These are phyloP conservation scores for Pulveroboletus ravenelii DNA, from an alignment of 768 basidiomycete genomes.

Conservation along the genomic window DNA sequence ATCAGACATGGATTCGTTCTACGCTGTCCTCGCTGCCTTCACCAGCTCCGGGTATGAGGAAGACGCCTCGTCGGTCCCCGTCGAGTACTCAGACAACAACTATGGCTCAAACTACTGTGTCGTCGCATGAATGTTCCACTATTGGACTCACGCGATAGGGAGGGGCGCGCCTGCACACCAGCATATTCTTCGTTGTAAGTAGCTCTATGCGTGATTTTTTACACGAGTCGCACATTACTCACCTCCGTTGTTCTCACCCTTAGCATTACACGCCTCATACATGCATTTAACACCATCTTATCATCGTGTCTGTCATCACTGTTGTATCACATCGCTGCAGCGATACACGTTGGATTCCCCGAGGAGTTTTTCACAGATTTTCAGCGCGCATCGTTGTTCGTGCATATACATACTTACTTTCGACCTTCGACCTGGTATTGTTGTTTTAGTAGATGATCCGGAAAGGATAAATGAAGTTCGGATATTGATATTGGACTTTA, in stretches of 20 bases:
- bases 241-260: constrained; percentile 1
- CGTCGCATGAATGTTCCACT: constrained; percentile 12
- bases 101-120: constrained; percentile 11
- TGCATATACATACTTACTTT: constrained; percentile 15
- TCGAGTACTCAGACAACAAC: constrained; percentile 5
- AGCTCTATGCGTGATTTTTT: not conserved
- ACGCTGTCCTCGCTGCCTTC: constrained; percentile 14
- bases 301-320: constrained; percentile 1
- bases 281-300: constrained; percentile 7
- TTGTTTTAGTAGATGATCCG: constrained; percentile 19
- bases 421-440: constrained; percentile 18
- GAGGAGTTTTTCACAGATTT: not conserved
- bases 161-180: not conserved
- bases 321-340: constrained; percentile 3
- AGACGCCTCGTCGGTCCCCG: constrained; percentile 10
- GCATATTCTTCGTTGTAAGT: constrained; percentile 22
- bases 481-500: not conserved
- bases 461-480: not conserved
- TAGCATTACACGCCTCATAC: constrained; percentile 8
- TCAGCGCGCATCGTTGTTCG: constrained; percentile 7
- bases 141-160: not conserved
- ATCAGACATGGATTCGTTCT: constrained; percentile 22
- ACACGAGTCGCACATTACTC: not conserved
- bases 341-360: constrained; percentile 5
- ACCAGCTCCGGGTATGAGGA: constrained; percentile 4